phyloP scores from a whole-genome alignment of 495 filamentous ascomycete species.

The Penicillium pancosmium region DNA sequence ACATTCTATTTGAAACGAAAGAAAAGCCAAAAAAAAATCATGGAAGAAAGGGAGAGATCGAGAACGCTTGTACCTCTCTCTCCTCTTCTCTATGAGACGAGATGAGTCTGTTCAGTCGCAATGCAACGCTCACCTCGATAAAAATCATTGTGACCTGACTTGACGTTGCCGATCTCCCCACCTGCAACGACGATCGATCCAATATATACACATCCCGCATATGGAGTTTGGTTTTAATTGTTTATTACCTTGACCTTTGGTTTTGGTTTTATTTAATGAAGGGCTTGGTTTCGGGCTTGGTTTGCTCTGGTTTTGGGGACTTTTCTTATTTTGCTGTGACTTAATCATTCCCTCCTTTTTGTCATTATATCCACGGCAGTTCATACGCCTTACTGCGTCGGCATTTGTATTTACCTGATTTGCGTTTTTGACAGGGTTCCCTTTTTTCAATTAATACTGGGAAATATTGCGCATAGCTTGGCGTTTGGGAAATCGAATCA shows the following conservation, averaged over 20 bases:
- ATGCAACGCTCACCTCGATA: neutral
- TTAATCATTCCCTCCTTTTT: slow-evolving; percentile 3
- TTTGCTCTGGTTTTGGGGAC: neutral
- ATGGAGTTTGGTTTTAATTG: neutral
- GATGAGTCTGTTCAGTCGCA: neutral
- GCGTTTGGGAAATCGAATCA: slow-evolving; percentile 22
- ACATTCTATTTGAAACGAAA: too few species aligned
- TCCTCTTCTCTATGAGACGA: neutral
- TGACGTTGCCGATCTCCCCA: slow-evolving; percentile 1
- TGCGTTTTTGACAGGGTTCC: neutral
- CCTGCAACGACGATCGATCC: slow-evolving; percentile 12
- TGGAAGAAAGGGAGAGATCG: neutral
- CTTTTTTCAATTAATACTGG: slow-evolving; percentile 1
- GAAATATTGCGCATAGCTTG: slow-evolving; percentile 29
- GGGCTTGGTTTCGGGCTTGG: neutral
- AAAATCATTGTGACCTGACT: neutral
- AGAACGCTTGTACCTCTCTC: neutral
- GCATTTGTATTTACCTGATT: neutral
- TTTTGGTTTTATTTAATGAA: too few species aligned
- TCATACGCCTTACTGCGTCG: slow-evolving; percentile 4
- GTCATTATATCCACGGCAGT: slow-evolving; percentile 8
- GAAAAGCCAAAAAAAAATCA: neutral
- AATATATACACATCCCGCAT: slow-evolving; percentile 4
- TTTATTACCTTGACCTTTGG: too few species aligned
- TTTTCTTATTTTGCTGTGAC: neutral